phyloP scores from a whole-genome alignment of 768 basidiomycete genomes.

The Hygrophorus russula region DNA sequence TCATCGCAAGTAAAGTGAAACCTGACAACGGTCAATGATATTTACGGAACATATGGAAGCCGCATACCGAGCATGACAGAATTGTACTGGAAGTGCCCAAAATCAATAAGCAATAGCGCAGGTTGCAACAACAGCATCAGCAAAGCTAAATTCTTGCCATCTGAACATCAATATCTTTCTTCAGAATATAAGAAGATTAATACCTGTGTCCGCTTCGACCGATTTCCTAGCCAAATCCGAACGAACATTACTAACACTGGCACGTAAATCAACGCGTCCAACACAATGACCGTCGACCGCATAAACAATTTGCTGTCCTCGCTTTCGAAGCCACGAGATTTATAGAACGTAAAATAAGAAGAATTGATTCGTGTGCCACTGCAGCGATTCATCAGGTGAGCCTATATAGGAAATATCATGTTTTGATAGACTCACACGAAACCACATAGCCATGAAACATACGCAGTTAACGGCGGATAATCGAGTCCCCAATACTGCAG shows the following conservation, averaged over 20 bases:
- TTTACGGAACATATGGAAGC: background rate
- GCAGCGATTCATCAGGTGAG: background rate
- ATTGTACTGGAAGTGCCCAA: conserved; percentile 95
- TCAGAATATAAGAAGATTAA: conserved; percentile 8
- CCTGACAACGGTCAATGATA: conserved; percentile 27
- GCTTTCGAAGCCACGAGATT: conserved; percentile 62
- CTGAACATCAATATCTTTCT: conserved; percentile 2
- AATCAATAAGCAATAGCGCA: conserved; percentile 73
- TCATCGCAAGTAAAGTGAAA: conserved; percentile 56
- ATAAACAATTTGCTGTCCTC: conserved; percentile 62
- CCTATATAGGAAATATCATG: background rate
- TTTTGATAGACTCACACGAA: conserved; percentile 39
- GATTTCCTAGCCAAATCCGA: conserved; percentile 49
- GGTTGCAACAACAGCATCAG: conserved; percentile 74
- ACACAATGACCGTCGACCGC: conserved; percentile 60
- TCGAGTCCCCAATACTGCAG: conserved; percentile 90
- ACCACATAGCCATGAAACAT: conserved; percentile 78
- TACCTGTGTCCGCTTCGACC: conserved; percentile 76
- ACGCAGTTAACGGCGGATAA: conserved; percentile 90
- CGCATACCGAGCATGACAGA: conserved; percentile 79
- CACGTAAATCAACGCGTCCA: conserved; percentile 66
- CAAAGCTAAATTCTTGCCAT: conserved; percentile 50
- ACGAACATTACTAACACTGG: conserved; percentile 63
- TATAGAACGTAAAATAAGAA: conserved; percentile 15
- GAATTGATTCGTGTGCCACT: conserved; percentile 29